Conservation (phyloP, 73 alveolate genomes). For the Stentor coeruleus region DNA sequence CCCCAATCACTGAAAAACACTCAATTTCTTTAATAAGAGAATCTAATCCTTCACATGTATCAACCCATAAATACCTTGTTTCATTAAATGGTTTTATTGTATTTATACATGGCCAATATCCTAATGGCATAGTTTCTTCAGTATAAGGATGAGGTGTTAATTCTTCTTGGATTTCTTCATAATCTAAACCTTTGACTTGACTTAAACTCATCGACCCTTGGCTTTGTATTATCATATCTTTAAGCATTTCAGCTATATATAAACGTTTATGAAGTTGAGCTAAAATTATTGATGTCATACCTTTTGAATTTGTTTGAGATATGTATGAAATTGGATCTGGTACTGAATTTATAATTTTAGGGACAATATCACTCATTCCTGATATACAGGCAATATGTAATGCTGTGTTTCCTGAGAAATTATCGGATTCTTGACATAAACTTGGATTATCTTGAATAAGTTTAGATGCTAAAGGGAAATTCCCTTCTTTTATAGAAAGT, state of each 20-base stretch:
- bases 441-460: background rate
- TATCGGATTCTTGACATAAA: background rate
- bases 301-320: background rate
- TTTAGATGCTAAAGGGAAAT: background rate
- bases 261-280: background rate
- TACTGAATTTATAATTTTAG: background rate
- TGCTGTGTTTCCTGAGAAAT: background rate
- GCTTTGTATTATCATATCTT: background rate
- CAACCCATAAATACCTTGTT: constrained; percentile 53
- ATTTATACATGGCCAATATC: background rate
- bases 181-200: background rate
- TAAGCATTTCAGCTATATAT: background rate
- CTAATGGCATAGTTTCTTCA: background rate
- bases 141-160: background rate
- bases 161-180: background rate
- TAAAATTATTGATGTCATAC: background rate
- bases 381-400: constrained; percentile 5
- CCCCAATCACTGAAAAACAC: constrained; percentile 56
- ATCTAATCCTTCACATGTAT: constrained; percentile 51
- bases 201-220: background rate
- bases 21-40: constrained; percentile 31
- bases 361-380: background rate
- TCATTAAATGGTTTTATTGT: constrained; percentile 26
- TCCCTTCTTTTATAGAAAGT: background rate
- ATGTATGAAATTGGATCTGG: constrained; percentile 2